Conservation (phyloP, 306 rosid genomes). For the Citrullus mucosospermus region DNA sequence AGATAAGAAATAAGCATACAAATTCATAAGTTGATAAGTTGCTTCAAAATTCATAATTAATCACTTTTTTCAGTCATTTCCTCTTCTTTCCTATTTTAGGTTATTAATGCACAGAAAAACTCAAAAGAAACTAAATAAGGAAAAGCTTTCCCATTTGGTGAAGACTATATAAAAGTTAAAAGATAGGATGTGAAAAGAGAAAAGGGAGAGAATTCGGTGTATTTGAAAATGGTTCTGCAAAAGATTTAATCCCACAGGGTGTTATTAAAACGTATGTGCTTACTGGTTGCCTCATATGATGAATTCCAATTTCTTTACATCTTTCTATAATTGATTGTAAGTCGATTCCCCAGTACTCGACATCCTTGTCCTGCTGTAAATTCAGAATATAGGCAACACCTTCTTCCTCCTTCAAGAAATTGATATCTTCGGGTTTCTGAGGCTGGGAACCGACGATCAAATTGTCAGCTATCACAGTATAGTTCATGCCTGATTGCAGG, state of each 20-base stretch:
- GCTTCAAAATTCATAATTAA: background rate
- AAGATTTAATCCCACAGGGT: background rate
- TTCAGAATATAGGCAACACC: slow-evolving; percentile 76
- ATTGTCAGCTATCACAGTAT: slow-evolving; percentile 56
- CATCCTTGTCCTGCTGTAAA: slow-evolving; percentile 86
- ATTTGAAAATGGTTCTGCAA: background rate
- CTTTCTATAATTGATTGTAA: slow-evolving; percentile 39
- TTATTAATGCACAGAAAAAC: background rate
- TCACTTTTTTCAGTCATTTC: background rate
- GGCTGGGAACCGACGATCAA: slow-evolving; percentile 94
- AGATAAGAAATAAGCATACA: background rate
- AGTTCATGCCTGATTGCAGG: slow-evolving; percentile 76
- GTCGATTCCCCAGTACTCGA: slow-evolving; percentile 79
- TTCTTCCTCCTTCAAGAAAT: slow-evolving; percentile 61
- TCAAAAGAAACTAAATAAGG: background rate
- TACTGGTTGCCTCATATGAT: slow-evolving; percentile 78
- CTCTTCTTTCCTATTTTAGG: background rate
- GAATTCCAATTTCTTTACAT: slow-evolving; percentile 47
- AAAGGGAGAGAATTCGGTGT: background rate
- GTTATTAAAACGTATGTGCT: slow-evolving; percentile 4
- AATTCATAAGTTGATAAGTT: background rate
- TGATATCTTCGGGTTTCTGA: slow-evolving; percentile 75
- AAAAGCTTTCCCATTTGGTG: background rate
- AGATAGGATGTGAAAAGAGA: background rate
- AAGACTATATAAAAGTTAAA: background rate